phyloP scores from a whole-genome alignment of 306 rosid genomes.

The Astragalus membranaceus region DNA sequence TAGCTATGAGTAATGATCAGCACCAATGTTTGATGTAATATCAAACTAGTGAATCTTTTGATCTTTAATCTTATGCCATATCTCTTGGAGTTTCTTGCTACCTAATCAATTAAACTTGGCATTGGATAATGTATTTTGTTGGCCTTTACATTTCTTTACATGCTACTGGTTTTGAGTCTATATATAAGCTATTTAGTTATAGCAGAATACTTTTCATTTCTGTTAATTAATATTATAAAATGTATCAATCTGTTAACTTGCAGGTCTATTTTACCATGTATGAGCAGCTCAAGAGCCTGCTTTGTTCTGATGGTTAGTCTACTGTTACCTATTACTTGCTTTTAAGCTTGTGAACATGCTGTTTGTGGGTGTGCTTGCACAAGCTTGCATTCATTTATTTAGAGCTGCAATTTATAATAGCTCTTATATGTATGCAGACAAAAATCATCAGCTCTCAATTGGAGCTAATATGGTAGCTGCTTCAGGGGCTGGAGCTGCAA shows the following conservation, averaged over 20 bases:
- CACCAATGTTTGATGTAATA: not conserved
- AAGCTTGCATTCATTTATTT: not conserved
- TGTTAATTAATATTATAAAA: not conserved
- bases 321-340: not conserved
- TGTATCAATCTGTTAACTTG: not conserved
- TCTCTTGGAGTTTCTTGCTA: not conserved
- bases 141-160: not conserved
- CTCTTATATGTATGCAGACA: slow-evolving; percentile 43
- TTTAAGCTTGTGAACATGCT: slow-evolving; percentile 8
- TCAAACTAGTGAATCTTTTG: not conserved
- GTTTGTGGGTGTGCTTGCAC: not conserved
- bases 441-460: slow-evolving; percentile 54
- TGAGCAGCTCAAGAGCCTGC: slow-evolving; percentile 57
- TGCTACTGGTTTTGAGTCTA: not conserved
- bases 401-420: slow-evolving; percentile 3
- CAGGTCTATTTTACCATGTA: slow-evolving; percentile 68
- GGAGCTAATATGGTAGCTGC: slow-evolving; percentile 89
- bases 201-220: not conserved
- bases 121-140: not conserved
- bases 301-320: slow-evolving; percentile 52
- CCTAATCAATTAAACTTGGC: not conserved
- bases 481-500: slow-evolving; percentile 86
- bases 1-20: not conserved
- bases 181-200: not conserved
- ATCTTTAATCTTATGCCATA: not conserved